Base-by-base conservation (phyloP, 768 basidiomycete genomes). In the Leccinum longicurvipes region DNA sequence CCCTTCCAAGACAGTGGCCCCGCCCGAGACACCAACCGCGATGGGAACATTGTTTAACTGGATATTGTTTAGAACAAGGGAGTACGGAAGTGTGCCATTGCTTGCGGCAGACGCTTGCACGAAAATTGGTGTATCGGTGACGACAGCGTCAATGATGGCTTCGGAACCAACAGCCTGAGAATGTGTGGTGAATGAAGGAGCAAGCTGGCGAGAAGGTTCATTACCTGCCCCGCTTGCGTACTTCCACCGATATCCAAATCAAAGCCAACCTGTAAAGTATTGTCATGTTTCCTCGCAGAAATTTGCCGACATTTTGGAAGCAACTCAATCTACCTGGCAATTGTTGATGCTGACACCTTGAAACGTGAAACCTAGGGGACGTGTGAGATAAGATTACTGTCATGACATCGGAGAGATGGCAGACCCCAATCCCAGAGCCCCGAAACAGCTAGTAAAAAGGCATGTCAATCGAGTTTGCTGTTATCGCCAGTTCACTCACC, bases 301-400 rank as follows among this genome's bases (percentile, higher is more conserved):
- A 42, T 42, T n/a, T 36, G 15, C 7, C 41, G 12, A 5, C 4
- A 3, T 21, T 6, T 11, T 9, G 4, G 19, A 42, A 42, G 4
- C 11, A 24, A 17, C 21, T 45, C 11, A 6, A 21, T 15, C 7
- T 31, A 60, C 65, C 44, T 63, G 59, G 55, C 76, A 72, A 59
- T 75, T 75, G 27, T 73, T 75, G 58, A 80, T 78, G 10, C 65
- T 76, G 34, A 83, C 72, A 9, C 76, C 74, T 58, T 83, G 82
- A 64, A 77, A 84, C 0, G 83, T 79, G 72, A 79, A 81, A 2
- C 79, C 76, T 77, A 41, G 25, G 2, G 3, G 15, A n/a, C 8
- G 24, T 42, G 3, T 66, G 36, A 67, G n/a, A 19, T 7, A 47
- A 28, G 5, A 21, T 1, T 53, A 6, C 2, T 6, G 8, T 23